Base-by-base conservation (phyloP, 1,284 basidiomycete species). In the Laetiporus sulphureus region DNA sequence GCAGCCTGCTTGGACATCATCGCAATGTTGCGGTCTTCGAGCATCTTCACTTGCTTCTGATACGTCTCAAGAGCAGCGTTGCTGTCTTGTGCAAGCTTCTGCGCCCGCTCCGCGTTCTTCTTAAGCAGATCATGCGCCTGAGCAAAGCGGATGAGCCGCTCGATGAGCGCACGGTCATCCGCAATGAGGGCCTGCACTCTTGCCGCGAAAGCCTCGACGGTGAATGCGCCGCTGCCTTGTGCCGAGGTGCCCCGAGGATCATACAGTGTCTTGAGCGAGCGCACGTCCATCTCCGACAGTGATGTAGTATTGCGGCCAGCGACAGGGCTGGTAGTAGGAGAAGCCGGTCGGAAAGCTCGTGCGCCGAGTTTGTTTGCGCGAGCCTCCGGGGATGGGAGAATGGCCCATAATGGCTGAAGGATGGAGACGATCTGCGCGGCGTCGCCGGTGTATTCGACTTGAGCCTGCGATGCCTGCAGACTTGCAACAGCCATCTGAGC, bases 101-200 rank as follows among this genome's bases (percentile, higher is more conserved):
- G 87, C 10, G 91, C 91, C 37, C 88, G 73, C 52, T 88, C 85
- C 15, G 91, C 91, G 58, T 94, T 94, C 64, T 83, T 85, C 73
- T 91, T 92, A 49, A 92, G 71, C 49, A 91, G 57, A 53, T 93
- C 91, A 50, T 92, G 84, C 39, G 90, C 88, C 60, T 88, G 80
- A 1, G 87, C 89, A 53, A 90, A 87, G 21, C 88, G 77, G 40
- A 91, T 67, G 38, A 91, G 66, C 34, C 91, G 75, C 60, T 91
- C 89, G 50, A 92, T 85, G 48, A 95, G 63, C 11, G 85, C 71
- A 16, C 79, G 77, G 53, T 92, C 90, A 61, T 94, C 91, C 33
- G 75, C 68, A 38, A 93, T 71, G 42, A 94, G 70, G 3, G 83
- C 80, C 49, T 83, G 79, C 25, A 94, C 81, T 4, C 89, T 73